phyloP scores from a whole-genome alignment of 2,329 filamentous ascomycete species.

The Helotiales sp. region DNA sequence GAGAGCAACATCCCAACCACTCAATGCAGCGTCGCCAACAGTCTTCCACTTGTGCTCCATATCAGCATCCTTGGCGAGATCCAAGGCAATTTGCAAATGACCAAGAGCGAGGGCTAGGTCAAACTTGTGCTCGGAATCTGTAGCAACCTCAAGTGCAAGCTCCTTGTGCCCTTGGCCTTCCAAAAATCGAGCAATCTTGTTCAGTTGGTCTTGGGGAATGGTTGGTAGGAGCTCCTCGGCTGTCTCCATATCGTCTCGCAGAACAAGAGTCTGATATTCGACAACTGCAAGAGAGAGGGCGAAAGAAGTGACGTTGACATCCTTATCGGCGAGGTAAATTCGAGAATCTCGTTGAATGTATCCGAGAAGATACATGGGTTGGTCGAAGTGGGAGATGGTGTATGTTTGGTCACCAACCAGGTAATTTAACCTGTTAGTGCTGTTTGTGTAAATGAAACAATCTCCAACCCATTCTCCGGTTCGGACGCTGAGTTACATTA shows the following conservation, averaged over 20 bases:
- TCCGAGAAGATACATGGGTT: constrained; percentile 91
- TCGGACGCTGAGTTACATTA: constrained; percentile 66
- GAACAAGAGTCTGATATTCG: constrained; percentile 94
- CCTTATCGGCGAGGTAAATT: constrained; percentile 95
- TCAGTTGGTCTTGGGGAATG: constrained; percentile 91
- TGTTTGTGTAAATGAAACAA: constrained; percentile 99
- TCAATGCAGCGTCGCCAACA: constrained; percentile 88
- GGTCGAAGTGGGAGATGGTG: constrained; percentile 96
- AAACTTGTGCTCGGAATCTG: constrained; percentile 95
- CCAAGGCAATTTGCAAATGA: constrained; percentile 82
- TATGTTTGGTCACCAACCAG: constrained; percentile 97
- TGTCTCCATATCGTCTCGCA: constrained; percentile 90
- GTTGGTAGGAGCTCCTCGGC: constrained; percentile 83
- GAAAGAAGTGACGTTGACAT: constrained; percentile 90
- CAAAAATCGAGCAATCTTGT: constrained; percentile 96
- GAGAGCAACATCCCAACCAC: constrained; percentile 83
- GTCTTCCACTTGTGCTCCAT: constrained; percentile 99
- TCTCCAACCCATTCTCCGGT: constrained; percentile 98
- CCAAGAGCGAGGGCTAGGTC: constrained; percentile 85
- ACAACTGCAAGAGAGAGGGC: constrained; percentile 88
- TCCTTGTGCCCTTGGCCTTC: constrained; percentile 98
- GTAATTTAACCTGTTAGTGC: constrained; percentile 95
- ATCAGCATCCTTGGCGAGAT: constrained; percentile 81
- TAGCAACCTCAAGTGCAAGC: constrained; percentile 90
- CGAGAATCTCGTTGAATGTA: constrained; percentile 96